phyloP scores from a whole-genome alignment of 140 eudicot genomes.

The Stevia rebaudiana region DNA sequence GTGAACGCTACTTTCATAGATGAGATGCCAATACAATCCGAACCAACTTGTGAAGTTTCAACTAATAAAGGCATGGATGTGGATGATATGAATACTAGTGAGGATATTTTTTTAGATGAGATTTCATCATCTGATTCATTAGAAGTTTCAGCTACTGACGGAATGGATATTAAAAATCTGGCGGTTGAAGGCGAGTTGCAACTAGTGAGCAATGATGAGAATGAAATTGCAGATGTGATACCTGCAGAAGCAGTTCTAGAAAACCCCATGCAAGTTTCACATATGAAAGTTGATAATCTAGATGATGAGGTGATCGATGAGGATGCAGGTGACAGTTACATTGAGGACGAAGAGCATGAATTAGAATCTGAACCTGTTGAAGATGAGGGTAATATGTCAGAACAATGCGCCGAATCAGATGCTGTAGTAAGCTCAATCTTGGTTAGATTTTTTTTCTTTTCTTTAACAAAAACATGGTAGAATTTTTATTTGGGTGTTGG shows the following conservation, averaged over 20 bases:
- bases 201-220: conserved; percentile 14
- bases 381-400: conserved; percentile 21
- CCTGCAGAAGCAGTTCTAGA: conserved; percentile 11
- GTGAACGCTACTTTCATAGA: background rate
- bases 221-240: conserved; percentile 16
- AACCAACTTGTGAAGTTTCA: conserved; percentile 19
- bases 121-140: background rate
- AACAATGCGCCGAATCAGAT: conserved; percentile 25
- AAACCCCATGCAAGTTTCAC: conserved; percentile 28
- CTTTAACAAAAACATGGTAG: background rate
- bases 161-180: conserved; percentile 19
- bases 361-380: conserved; percentile 21
- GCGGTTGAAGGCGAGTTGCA: conserved; percentile 16
- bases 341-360: conserved; percentile 13
- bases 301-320: conserved; percentile 26
- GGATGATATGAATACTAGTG: conserved; percentile 9
- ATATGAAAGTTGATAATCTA: background rate
- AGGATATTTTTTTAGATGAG: background rate
- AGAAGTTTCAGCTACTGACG: conserved; percentile 17
- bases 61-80: background rate
- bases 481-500: conserved; percentile 10
- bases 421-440: conserved; percentile 19
- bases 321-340: conserved; percentile 14
- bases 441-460: conserved; percentile 36
- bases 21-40: background rate